A percentile compares a stretch with the other conserved stretches of the same genome.
phyloP scores from a whole-genome alignment of 768 basidiomycete species.

The Trametes maxima region DNA sequence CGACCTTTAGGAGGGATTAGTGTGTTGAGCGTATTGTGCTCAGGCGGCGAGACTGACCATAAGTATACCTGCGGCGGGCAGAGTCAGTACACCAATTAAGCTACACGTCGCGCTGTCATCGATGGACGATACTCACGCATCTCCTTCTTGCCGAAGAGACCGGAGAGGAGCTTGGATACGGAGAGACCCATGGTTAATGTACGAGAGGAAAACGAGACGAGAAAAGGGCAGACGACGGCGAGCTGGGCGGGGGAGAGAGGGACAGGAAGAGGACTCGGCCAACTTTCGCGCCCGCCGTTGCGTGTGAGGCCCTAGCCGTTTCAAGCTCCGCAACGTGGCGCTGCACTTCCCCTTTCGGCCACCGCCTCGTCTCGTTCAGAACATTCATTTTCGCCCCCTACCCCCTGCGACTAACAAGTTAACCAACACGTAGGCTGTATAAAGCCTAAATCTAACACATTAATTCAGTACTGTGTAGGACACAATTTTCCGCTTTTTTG shows the following conservation, averaged over 20 bases:
- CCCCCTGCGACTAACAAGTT: background rate
- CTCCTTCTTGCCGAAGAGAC: slow-evolving; percentile 98
- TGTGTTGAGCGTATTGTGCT: background rate
- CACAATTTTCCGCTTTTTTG: too few relatives aligned
- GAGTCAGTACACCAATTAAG: slow-evolving; percentile 27
- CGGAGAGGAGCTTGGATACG: slow-evolving; percentile 72
- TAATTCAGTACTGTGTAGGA: background rate
- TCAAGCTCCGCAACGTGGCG: slow-evolving; percentile 31
- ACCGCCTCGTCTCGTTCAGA: background rate
- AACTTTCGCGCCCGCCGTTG: slow-evolving; percentile 21
- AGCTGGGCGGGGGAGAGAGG: slow-evolving; percentile 17
- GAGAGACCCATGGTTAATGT: slow-evolving; percentile 71
- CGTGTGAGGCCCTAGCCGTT: slow-evolving; percentile 24
- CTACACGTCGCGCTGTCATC: slow-evolving; percentile 28
- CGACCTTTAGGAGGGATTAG: slow-evolving; percentile 60
- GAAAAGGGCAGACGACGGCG: slow-evolving; percentile 16
- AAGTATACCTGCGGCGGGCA: slow-evolving; percentile 75
- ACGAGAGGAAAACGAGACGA: slow-evolving; percentile 23
- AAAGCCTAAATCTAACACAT: background rate
- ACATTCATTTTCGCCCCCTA: background rate
- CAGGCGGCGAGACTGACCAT: slow-evolving; percentile 59
- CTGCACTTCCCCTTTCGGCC: slow-evolving; percentile 11
- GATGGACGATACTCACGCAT: slow-evolving; percentile 77
- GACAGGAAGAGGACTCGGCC: slow-evolving; percentile 7
- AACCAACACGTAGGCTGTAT: too few relatives aligned